phyloP scores from a whole-genome alignment of 1,284 basidiomycete species.

The Heterobasidion occidentale region DNA sequence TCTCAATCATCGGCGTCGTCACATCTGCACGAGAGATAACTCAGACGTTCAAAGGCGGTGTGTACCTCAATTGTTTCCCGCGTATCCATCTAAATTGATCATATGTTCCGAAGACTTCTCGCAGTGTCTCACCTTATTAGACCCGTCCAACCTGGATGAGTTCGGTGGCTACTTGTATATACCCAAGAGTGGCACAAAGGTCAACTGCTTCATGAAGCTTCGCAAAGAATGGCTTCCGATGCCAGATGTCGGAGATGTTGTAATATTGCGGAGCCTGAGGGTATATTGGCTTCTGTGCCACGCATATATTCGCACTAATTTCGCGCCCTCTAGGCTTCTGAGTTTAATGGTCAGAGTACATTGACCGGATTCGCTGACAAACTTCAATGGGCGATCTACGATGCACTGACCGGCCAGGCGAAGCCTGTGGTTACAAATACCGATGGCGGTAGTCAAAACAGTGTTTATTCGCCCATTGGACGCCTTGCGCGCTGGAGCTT shows the following conservation, averaged over 20 bases:
- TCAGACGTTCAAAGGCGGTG: conserved; percentile 11
- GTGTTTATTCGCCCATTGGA: conserved; percentile 26
- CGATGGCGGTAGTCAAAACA: conserved; percentile 11
- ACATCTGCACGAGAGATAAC: conserved; percentile 3
- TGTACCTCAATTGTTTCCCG: conserved; percentile 2
- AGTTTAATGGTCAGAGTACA: conserved; percentile 20
- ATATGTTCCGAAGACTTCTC: conserved; percentile 5
- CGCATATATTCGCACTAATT: background rate
- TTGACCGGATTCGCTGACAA: conserved; percentile 23
- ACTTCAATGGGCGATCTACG: conserved; percentile 22
- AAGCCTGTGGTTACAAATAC: background rate
- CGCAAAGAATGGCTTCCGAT: conserved; percentile 41
- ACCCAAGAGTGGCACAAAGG: conserved; percentile 22
- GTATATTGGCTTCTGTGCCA: conserved; percentile 15
- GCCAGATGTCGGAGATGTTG: conserved; percentile 33
- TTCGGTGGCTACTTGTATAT: conserved; percentile 7
- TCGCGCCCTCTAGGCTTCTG: conserved; percentile 20
- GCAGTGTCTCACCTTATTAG: conserved; percentile 24
- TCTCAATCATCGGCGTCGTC: conserved; percentile 17
- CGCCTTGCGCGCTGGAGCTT: conserved; percentile 19
- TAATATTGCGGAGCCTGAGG: conserved; percentile 34
- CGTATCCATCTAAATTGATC: background rate
- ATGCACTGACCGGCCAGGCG: conserved; percentile 4
- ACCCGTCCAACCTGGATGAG: conserved; percentile 31
- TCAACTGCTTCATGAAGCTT: conserved; percentile 46